Base-by-base conservation (phyloP, 257 asterid species). In the Linaria vulgaris region DNA sequence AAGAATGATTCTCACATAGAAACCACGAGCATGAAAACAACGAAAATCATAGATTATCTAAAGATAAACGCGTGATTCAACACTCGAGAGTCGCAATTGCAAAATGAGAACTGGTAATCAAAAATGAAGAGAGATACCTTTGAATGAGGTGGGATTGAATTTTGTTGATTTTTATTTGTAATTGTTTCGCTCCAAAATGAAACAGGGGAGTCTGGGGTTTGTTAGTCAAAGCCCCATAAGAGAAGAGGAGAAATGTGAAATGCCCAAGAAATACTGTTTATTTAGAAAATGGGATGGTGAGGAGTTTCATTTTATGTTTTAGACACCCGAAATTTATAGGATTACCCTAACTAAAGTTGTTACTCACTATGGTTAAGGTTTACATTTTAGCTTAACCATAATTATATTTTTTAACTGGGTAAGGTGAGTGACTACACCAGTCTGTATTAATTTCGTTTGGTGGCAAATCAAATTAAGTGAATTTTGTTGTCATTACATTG, bases 161-260 rank as follows among this genome's bases (percentile, higher is more conserved):
- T n/a, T n/a, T n/a, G n/a, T n/a, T n/a, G n/a, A 24, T 30, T 39
- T 59, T 51, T 12, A 34, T 23, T 45, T 57, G 13, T 45, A 17
- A 69, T 48, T 2, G 47, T 70, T 76, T 64, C 77, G 79, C 79
- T 59, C 72, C 79, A 77, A 77, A 67, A 74, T 58, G n/a, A 65
- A 76, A 2, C 6, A 27, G 34, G 41, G 41, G 41, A n/a, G 41
- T 3, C 11, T 34, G 41, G 5, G 41, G 41, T 65, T 60, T 76
- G 64, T 49, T 48, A 72, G 85, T 80, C 82, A 81, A 72, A 81
- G 60, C 72, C 83, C 85, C 64, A 24, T 11, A 58, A 66, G 51
- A 70, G 64, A 70, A 63, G 9, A 69, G 44, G 70, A 63, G 6
- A 74, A 74, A 60, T 72, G 76, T 56, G 73, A 63, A 56, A 67